Evolutionary conservation across 345 rosid genomes (phyloP).

Genomic region (Clarkia xantiana): DNA sequence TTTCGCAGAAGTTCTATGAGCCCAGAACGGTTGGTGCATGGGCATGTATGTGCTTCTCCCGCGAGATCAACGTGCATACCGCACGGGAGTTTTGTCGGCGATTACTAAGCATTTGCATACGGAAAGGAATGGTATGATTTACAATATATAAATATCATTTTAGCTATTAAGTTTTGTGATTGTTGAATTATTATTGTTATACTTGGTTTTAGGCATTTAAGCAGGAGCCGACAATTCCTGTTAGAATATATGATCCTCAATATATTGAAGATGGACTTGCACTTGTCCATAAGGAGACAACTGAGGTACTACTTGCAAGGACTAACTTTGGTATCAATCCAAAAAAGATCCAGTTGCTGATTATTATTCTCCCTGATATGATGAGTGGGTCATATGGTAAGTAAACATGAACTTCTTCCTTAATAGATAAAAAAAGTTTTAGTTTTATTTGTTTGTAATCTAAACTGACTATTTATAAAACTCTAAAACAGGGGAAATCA

Average conservation of each 20-base stretch:
- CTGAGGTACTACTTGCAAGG: constrained; percentile 5
- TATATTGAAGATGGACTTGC: constrained; percentile 32
- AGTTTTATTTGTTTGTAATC: no score
- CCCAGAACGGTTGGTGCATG: constrained; percentile 49
- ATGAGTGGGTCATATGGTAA: constrained; percentile 49
- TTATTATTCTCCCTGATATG: constrained; percentile 67
- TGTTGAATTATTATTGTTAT: background rate
- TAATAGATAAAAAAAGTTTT: no score
- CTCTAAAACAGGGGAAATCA: constrained; percentile 54
- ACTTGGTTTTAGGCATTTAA: constrained; percentile 26
- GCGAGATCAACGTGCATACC: background rate
- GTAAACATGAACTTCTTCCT: constrained; percentile 1
- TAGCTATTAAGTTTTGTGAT: background rate
- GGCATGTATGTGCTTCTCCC: constrained; percentile 51
- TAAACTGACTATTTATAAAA: background rate
- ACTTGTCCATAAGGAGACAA: constrained; percentile 18
- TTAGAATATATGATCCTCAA: constrained; percentile 14
- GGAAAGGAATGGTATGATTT: constrained; percentile 56
- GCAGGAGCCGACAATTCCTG: constrained; percentile 19
- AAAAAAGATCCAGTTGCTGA: constrained; percentile 35
- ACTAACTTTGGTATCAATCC: background rate
- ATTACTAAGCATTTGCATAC: constrained; percentile 39
- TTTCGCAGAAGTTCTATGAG: constrained; percentile 61
- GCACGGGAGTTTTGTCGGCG: constrained; percentile 27
- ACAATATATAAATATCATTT: background rate